A percentile compares a stretch with the other conserved stretches of the same genome.
phyloP scores from a whole-genome alignment of 768 basidiomycete species.

The Wakefieldia striispora region DNA sequence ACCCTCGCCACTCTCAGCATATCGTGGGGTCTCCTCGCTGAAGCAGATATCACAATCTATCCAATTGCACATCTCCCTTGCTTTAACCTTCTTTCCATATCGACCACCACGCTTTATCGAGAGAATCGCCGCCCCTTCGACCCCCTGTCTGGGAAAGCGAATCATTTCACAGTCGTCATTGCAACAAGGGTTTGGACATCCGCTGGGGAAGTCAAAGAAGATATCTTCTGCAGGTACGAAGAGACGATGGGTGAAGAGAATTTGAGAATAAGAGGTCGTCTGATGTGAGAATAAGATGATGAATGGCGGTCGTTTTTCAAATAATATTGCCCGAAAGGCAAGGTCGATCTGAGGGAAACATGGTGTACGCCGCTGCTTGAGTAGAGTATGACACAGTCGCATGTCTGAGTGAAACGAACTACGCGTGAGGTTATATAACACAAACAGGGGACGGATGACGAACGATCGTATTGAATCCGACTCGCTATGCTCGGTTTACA shows the following conservation, averaged over 20 bases:
- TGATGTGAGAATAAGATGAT: slow-evolving; percentile 78
- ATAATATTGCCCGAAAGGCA: slow-evolving; percentile 68
- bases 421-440: slow-evolving; percentile 4
- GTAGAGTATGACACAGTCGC: slow-evolving; percentile 64
- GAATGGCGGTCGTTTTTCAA: slow-evolving; percentile 76
- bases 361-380: slow-evolving; percentile 67
- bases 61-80: slow-evolving; percentile 79
- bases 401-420: slow-evolving; percentile 42
- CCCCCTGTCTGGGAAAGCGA: slow-evolving; percentile 67
- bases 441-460: slow-evolving; percentile 27
- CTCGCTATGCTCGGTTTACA: slow-evolving; percentile 64
- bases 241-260: slow-evolving; percentile 69
- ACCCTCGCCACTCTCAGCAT: slow-evolving; percentile 40
- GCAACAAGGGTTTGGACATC: slow-evolving; percentile 77
- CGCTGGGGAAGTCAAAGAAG: slow-evolving; percentile 76
- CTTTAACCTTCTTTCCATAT: slow-evolving; percentile 47
- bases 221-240: slow-evolving; percentile 72
- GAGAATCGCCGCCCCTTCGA: slow-evolving; percentile 59
- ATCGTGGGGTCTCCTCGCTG: slow-evolving; percentile 38
- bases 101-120: slow-evolving; percentile 58
- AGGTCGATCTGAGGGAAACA: slow-evolving; percentile 84
- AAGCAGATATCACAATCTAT: slow-evolving; percentile 70
- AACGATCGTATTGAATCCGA: slow-evolving; percentile 70
- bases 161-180: slow-evolving; percentile 83
- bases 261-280: slow-evolving; percentile 78